Percentiles rank a stretch among this genome's conserved stretches.
phyloP scores from a whole-genome alignment of 306 rosid genomes.

The Cicer bijugum region DNA sequence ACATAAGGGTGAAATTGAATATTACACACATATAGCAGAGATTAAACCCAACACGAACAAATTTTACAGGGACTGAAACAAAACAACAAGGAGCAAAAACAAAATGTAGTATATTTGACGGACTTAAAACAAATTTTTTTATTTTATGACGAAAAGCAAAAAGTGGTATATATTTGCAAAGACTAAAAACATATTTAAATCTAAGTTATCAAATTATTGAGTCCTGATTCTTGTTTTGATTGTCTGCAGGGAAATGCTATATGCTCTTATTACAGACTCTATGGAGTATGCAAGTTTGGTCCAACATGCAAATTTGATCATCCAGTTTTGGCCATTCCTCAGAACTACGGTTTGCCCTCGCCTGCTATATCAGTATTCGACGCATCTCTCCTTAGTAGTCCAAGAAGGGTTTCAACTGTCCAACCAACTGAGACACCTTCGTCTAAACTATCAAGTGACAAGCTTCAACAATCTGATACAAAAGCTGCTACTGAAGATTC shows the following conservation, averaged over 20 bases:
- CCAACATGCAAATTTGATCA: conserved; percentile 92
- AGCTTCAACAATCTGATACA: conserved; percentile 54
- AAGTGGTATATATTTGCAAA: too few relatives aligned
- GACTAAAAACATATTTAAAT: too few relatives aligned
- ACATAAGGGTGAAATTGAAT: too few relatives aligned
- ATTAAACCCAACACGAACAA: too few relatives aligned
- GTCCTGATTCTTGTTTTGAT: conserved; percentile 39
- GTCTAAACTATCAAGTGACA: conserved; percentile 57
- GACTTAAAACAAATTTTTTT: too few relatives aligned
- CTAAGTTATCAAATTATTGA: neutral
- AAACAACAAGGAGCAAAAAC: too few relatives aligned
- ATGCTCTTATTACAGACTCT: conserved; percentile 72
- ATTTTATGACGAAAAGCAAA: too few relatives aligned
- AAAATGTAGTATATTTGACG: too few relatives aligned
- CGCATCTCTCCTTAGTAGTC: conserved; percentile 56
- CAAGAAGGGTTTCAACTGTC: conserved; percentile 50
- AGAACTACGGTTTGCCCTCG: conserved; percentile 57
- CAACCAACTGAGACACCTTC: conserved; percentile 61
- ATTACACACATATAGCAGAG: too few relatives aligned
- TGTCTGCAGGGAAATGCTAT: conserved; percentile 76
- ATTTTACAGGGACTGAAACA: too few relatives aligned
- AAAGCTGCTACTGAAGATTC: conserved; percentile 54
- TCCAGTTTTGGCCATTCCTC: conserved; percentile 61
- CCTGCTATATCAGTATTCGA: conserved; percentile 57
- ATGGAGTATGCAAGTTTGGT: conserved; percentile 91